Evolutionary conservation across 805 yeast species (phyloP).

Genomic region (Debaryomyces hansenii): DNA sequence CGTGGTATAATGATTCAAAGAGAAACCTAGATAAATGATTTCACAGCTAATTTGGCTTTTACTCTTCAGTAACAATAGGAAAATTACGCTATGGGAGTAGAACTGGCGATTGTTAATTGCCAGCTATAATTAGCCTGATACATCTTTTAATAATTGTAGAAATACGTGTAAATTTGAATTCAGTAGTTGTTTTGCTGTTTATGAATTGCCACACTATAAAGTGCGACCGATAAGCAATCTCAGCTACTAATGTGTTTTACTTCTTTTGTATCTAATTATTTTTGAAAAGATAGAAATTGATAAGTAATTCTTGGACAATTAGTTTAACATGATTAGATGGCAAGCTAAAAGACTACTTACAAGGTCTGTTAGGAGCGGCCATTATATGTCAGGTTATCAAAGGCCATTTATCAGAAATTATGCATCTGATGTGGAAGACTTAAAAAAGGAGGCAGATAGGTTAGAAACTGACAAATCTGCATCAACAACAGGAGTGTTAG

Average conservation of each 20-base stretch:
- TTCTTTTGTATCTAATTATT: no score
- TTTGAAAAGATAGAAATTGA: neutral
- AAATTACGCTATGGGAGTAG: conserved; percentile 24
- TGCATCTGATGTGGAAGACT: conserved; percentile 26
- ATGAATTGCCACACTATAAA: neutral
- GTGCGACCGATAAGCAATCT: no score
- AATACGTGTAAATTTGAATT: neutral
- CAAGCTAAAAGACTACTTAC: neutral
- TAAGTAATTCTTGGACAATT: neutral
- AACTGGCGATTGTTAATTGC: conserved; percentile 18
- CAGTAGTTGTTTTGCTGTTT: neutral
- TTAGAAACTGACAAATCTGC: conserved; percentile 32
- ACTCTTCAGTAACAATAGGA: conserved; percentile 9
- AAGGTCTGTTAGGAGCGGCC: neutral
- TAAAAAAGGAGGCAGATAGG: conserved; percentile 32
- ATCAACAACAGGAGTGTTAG: conserved; percentile 41
- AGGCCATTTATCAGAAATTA: conserved; percentile 6
- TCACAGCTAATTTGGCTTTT: conserved; percentile 19
- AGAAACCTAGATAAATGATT: conserved; percentile 41
- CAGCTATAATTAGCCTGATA: conserved; percentile 32
- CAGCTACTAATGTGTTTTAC: no score
- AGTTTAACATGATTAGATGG: neutral
- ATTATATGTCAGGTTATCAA: neutral
- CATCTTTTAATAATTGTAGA: conserved; percentile 12
- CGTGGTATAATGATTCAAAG: conserved; percentile 49